Conservation (phyloP, 257 asterid genomes). For the Anisodus acutangulus region DNA sequence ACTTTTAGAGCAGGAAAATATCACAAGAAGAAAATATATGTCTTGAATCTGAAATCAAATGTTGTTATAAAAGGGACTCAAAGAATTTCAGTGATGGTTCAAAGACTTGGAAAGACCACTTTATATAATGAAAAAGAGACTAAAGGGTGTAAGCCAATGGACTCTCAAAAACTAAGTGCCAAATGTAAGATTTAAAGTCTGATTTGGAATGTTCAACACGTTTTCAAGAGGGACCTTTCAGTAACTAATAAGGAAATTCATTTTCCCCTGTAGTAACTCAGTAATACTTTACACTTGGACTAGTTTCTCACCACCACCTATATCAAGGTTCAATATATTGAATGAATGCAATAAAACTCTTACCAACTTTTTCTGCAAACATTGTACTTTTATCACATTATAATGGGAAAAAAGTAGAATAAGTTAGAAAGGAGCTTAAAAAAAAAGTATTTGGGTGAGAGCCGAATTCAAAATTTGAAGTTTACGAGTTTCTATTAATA, state of each 20-base stretch:
- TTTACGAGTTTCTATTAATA: too few relatives aligned
- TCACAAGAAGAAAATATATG: neutral
- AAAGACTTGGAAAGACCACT: slow-evolving; percentile 1
- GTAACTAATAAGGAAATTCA: slow-evolving; percentile 34
- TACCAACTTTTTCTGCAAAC: neutral
- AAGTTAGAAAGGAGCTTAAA: too few relatives aligned
- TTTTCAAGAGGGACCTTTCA: slow-evolving; percentile 40
- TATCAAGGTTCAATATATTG: neutral
- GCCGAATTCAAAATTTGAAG: too few relatives aligned
- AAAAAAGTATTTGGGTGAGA: too few relatives aligned
- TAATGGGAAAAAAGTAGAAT: too few relatives aligned
- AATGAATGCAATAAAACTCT: neutral
- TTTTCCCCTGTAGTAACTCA: neutral
- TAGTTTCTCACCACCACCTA: neutral
- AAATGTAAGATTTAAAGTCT: slow-evolving; percentile 25
- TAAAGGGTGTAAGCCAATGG: slow-evolving; percentile 30
- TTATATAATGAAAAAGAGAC: slow-evolving; percentile 8
- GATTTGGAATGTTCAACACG: slow-evolving; percentile 37
- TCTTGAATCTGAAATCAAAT: slow-evolving; percentile 18
- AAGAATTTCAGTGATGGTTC: neutral
- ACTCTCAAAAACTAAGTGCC: slow-evolving; percentile 38
- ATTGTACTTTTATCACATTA: neutral
- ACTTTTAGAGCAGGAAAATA: slow-evolving; percentile 15
- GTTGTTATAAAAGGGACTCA: neutral
- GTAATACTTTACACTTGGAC: neutral